Conservation (phyloP, 257 asterid genomes). For the Cruciata laevipes region DNA sequence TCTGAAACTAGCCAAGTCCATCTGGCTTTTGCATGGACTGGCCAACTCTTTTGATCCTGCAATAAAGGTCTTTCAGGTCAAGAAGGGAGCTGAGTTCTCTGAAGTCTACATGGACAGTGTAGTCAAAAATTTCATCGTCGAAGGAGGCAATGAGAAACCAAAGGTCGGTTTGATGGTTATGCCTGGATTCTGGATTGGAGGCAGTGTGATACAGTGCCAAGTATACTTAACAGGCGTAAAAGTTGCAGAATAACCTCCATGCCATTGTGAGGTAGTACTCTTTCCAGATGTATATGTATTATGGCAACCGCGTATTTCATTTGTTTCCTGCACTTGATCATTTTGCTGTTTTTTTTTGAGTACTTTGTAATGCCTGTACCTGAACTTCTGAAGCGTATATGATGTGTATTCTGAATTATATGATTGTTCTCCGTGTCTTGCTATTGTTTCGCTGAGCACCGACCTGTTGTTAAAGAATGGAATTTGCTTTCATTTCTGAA, state of each 20-base stretch:
- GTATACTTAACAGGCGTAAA: conserved; percentile 80
- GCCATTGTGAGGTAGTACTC: neutral
- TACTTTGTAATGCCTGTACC: neutral
- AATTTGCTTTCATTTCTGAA: neutral
- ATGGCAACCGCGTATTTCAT: conserved; percentile 18
- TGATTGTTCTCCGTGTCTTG: neutral
- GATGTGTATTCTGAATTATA: neutral
- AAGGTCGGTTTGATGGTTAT: conserved; percentile 86
- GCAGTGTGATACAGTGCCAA: conserved; percentile 75
- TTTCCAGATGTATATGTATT: conserved; percentile 20
- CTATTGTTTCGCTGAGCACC: neutral
- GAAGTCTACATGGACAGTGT: conserved; percentile 94
- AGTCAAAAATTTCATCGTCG: conserved; percentile 48
- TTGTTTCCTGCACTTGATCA: neutral
- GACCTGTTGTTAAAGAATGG: neutral
- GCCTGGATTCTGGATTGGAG: conserved; percentile 99
- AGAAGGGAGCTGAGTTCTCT: conserved; percentile 69
- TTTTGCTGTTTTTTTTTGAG: conserved; percentile 7
- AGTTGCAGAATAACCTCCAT: conserved; percentile 42
- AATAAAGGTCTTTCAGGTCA: conserved; percentile 77
- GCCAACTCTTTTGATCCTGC: conserved; percentile 81
- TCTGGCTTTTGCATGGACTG: conserved; percentile 86
- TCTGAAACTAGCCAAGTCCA: conserved; percentile 74
- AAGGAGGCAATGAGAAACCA: conserved; percentile 65
- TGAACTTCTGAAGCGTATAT: conserved; percentile 3